phyloP scores from a whole-genome alignment of 2,329 filamentous ascomycete species.

The Talaromyces sp. region DNA sequence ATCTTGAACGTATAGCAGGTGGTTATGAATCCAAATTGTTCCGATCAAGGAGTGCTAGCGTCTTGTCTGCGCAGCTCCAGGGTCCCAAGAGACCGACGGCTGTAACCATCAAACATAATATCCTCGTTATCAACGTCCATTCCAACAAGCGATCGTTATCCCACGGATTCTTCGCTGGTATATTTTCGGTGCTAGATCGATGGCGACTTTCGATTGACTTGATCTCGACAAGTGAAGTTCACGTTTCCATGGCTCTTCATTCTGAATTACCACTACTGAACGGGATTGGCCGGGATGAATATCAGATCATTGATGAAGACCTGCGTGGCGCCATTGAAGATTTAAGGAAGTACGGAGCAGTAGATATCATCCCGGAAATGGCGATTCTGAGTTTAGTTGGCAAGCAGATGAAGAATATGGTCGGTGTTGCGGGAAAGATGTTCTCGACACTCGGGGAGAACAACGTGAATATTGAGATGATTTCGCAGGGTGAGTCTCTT shows the following conservation, averaged over 20 bases:
- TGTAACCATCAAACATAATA: conserved; percentile 96
- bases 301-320: conserved; percentile 60
- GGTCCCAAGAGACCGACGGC: conserved; percentile 76
- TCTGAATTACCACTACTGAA: conserved; percentile 61
- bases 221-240: conserved; percentile 93
- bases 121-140: conserved; percentile 96
- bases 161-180: conserved; percentile 90
- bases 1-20: conserved; percentile 48
- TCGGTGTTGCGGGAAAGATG: conserved; percentile 88
- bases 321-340: conserved; percentile 65
- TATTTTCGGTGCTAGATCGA: conserved; percentile 86
- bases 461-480: conserved; percentile 98
- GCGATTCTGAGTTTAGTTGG: conserved; percentile 93
- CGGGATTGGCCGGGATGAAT: conserved; percentile 46
- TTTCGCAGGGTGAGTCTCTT: conserved; percentile 75
- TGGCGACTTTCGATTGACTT: conserved; percentile 89
- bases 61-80: conserved; percentile 46
- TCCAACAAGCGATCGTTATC: conserved; percentile 95
- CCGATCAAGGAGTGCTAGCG: conserved; percentile 46
- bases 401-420: conserved; percentile 96
- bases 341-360: conserved; percentile 76
- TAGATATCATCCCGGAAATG: conserved; percentile 88
- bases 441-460: conserved; percentile 92
- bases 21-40: conserved; percentile 58
- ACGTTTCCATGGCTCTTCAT: conserved; percentile 95